Evolutionary conservation across 345 rosid genomes (phyloP), one percentile per base, ranked within the genome.

Genomic region (Camelina neglecta): DNA sequence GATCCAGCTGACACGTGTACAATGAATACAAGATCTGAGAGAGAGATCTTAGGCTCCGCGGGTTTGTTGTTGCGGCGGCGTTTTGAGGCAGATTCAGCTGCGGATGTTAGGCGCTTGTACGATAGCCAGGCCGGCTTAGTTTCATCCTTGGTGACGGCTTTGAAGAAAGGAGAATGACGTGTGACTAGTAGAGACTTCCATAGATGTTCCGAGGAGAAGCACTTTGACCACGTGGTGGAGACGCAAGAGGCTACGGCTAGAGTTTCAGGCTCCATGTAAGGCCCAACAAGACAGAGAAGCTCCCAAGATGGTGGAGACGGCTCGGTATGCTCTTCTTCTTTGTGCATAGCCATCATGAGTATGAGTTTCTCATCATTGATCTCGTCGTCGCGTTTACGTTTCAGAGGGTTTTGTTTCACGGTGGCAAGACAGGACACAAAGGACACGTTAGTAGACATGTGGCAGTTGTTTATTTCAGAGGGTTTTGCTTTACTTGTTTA

Each of bases 201-300:
- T 26, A 75, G 18, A 58, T 49, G 1, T 7, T 67, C 73, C 5
- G 73, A 67, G 18, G 67, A 75, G 12, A 75, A 67, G 20, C 73
- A 67, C 6, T 59, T 41, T 4, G 16, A 31, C 73, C 79, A 75
- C 4, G 73, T 39, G 8, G 79, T 26, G 15, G 73, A 75, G 68
- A 75, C 67, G 62, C 79, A 75, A 39, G 79, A 67, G 9, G 79
- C 67, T 9, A 60, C 2, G 13, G 67, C 45, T 21, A 75, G 61
- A 9, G 73, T 50, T 36, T 66, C 60, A 0, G 73, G 73, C 4
- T 75, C 55, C 61, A 61, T 59, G 68, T 75, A 67, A 26, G 59
- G 10, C 0, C 79, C 60, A 59, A 75, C 16, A 29, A 61, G 26
- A 18, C 11, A 4, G 39, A 75, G 68, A 29, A 18, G 7, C 47